Base-by-base conservation (phyloP, 768 basidiomycete species). In the Clathrus columnatus region DNA sequence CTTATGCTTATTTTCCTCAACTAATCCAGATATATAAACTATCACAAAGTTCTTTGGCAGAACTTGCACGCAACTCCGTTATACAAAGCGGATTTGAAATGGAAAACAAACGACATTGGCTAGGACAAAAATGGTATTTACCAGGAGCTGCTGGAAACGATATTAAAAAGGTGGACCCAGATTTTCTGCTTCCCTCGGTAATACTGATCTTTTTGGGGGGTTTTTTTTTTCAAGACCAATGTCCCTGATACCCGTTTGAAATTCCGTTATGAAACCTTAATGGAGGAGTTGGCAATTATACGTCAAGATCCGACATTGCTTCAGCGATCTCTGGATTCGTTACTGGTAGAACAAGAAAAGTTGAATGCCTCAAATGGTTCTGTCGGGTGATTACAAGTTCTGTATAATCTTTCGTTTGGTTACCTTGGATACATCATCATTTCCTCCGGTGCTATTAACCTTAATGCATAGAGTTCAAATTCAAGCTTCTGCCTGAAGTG, bases 1-100 rank as follows among this genome's bases (percentile, higher is more conserved):
- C 45, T 28, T 20, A 24, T 16, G 27, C 8, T 42, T 54, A 48
- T 45, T 27, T 16, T 52, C 3, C 27, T 28, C 46, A 20, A 26
- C 28, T 55, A 57, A n/a, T 57, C 44, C 63, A 96, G 85, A 98
- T 99, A 57, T 96, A 97, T 71, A 98, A 97, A 70, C 72, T 98
- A 50, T 90, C 95, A 0, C 95, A 91, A 67, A 89, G 87, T 61
- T 92, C 90, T 0, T 74, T 99, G 56, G 96, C 94, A 11, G 96
- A 99, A 69, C 79, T 99, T 10, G 96, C 96, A n/a, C 84, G 96
- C 43, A 99, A 99, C 72, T 95, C 92, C 0, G 96, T 98, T 28
- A 75, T 87, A 46, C 96, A 98, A 67, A 92, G 90, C 63, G 96
- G 96, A 1, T 98, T 97, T 67, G 96, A 99, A 71, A 98, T 97